A percentile compares a stretch with the other conserved stretches of the same genome.
Conservation (phyloP, 2,329 filamentous ascomycete species). For the Beauveria varroae region DNA sequence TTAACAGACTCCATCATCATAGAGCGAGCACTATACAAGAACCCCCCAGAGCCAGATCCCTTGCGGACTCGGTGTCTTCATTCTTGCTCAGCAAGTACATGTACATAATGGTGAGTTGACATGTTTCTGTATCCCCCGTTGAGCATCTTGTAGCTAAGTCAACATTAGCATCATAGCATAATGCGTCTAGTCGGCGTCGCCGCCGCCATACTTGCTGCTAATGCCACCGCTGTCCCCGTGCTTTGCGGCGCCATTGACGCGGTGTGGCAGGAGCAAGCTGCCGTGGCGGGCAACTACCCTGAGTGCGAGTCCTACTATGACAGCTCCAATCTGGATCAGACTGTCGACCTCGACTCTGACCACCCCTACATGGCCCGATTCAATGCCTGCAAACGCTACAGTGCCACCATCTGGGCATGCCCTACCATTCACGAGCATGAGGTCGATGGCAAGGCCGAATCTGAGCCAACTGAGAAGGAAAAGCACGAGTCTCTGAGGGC, state of each 20-base stretch:
- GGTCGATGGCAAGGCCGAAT: not conserved
- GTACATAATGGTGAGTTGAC: not conserved
- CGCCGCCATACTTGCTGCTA: not conserved
- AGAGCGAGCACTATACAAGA: not conserved
- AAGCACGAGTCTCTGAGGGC: too few relatives aligned
- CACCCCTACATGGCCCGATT: not conserved
- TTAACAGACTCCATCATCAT: not conserved
- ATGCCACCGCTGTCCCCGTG: not conserved
- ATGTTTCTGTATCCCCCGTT: not conserved
- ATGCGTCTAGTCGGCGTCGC: slow-evolving; percentile 1
- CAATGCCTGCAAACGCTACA: not conserved
- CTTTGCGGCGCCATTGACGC: not conserved
- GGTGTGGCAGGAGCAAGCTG: not conserved
- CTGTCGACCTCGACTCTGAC: not conserved
- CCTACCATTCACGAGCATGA: not conserved
- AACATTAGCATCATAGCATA: not conserved
- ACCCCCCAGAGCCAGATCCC: not conserved
- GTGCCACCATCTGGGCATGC: not conserved
- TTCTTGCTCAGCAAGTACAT: not conserved
- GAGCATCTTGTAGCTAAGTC: not conserved
- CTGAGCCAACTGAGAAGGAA: too few relatives aligned
- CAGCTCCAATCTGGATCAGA: not conserved
- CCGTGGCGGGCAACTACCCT: slow-evolving; percentile 1
- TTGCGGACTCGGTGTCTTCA: not conserved
- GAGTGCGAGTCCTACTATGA: slow-evolving; percentile 3